A percentile compares a stretch with the other conserved stretches of the same genome.
Conservation (phyloP, 2,329 filamentous ascomycete species). For the Alternaria sp. region DNA sequence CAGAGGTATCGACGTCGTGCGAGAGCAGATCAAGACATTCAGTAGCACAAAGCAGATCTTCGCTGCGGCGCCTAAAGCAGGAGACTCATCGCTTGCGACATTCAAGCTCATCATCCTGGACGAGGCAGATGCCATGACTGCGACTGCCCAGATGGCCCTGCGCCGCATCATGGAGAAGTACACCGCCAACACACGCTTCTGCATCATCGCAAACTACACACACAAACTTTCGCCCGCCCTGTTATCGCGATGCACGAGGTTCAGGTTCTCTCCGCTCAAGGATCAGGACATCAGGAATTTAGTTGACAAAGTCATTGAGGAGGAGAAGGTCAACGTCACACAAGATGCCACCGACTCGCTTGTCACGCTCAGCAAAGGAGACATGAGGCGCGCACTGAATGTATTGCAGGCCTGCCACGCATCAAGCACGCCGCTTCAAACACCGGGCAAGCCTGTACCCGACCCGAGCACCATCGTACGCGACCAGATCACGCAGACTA, state of each 20-base stretch:
- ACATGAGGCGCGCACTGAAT: conserved; percentile 94
- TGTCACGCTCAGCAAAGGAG: conserved; percentile 88
- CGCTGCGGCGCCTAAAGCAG: conserved; percentile 64
- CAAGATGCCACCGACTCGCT: conserved; percentile 83
- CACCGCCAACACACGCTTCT: conserved; percentile 96
- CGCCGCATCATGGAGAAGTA: conserved; percentile 99
- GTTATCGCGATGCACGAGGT: conserved; percentile 91
- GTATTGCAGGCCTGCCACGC: conserved; percentile 97
- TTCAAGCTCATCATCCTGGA: conserved; percentile 98
- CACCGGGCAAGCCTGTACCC: conserved; percentile 57
- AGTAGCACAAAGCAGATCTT: conserved; percentile 99
- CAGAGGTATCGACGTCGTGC: conserved; percentile 93
- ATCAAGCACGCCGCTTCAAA: conserved; percentile 73
- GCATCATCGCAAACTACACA: conserved; percentile 98
- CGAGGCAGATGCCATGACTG: conserved; percentile 99
- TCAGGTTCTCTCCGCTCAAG: conserved; percentile 93
- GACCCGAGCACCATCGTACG: conserved; percentile 70
- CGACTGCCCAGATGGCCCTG: conserved; percentile 96
- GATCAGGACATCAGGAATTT: conserved; percentile 83
- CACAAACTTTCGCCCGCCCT: conserved; percentile 96
- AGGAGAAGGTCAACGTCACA: conserved; percentile 86
- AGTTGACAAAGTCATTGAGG: conserved; percentile 88
- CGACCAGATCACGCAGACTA: conserved; percentile 88
- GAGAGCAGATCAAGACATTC: conserved; percentile 99
- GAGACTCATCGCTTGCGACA: conserved; percentile 67